Evolutionary conservation across 2,329 filamentous ascomycete genomes (phyloP).

Genomic region (Nannizzia gypsea): DNA sequence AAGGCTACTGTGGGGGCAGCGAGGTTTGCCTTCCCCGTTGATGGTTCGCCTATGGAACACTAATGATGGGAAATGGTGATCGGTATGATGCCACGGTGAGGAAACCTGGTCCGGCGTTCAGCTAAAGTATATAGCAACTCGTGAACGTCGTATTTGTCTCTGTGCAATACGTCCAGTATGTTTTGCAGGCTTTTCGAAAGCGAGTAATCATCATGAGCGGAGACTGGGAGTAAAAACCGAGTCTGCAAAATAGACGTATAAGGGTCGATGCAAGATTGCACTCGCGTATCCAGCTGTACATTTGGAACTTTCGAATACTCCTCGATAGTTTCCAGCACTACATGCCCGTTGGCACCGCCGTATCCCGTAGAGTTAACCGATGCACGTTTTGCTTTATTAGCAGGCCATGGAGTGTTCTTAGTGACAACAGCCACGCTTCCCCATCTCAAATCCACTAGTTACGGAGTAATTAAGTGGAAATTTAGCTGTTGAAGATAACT

Average conservation of each 20-base stretch:
- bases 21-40: neutral
- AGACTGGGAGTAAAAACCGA: neutral
- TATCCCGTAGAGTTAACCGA: conserved; percentile 17
- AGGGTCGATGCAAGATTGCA: neutral
- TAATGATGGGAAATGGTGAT: neutral
- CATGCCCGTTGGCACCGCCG: conserved; percentile 11
- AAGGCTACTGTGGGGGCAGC: conserved; percentile 4
- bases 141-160: neutral
- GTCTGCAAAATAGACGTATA: neutral
- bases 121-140: neutral
- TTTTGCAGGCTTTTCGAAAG: conserved; percentile 1
- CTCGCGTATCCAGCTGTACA: no score
- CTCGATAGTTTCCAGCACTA: conserved; percentile 5
- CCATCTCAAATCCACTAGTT: no score
- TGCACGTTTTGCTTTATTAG: conserved; percentile 1
- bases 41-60: neutral
- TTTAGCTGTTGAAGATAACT: no score
- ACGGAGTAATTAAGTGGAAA: no score
- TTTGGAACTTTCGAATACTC: no score
- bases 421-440: no score
- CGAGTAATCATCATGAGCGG: conserved; percentile 3
- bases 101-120: neutral
- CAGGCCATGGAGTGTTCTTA: no score
- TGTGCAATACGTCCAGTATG: neutral
- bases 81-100: neutral